Evolutionary conservation across 306 rosid genomes (phyloP).

Genomic region (Oemleria cerasiformis): DNA sequence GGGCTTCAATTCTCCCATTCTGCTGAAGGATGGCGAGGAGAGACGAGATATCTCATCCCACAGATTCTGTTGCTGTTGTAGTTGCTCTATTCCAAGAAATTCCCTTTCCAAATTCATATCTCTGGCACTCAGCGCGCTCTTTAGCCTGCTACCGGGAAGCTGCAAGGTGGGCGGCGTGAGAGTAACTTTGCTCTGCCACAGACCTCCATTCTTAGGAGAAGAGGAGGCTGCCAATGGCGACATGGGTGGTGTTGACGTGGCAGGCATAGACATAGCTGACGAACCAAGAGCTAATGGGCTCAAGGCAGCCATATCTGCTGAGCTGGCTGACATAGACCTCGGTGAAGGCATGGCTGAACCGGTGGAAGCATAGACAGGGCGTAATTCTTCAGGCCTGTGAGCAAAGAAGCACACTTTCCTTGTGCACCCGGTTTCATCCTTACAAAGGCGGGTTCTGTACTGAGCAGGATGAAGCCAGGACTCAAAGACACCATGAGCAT

Average conservation of each 20-base stretch:
- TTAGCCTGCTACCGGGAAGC: slow-evolving; percentile 84
- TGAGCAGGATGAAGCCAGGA: slow-evolving; percentile 99
- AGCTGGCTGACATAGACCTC: slow-evolving; percentile 51
- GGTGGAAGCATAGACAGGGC: slow-evolving; percentile 90
- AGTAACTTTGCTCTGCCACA: slow-evolving; percentile 90
- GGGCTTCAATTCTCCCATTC: slow-evolving; percentile 75
- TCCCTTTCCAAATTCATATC: slow-evolving; percentile 86
- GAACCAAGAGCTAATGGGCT: slow-evolving; percentile 83
- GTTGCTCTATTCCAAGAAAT: slow-evolving; percentile 59
- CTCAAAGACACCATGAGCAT: slow-evolving; percentile 97
- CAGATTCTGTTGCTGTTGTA: slow-evolving; percentile 58
- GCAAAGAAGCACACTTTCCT: slow-evolving; percentile 99
- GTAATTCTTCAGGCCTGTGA: slow-evolving; percentile 80
- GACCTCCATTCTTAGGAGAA: slow-evolving; percentile 74
- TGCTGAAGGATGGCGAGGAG: slow-evolving; percentile 71
- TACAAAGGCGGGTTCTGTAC: slow-evolving; percentile 93
- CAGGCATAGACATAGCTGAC: slow-evolving; percentile 62
- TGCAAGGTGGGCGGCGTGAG: slow-evolving; percentile 88
- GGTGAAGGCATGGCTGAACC: slow-evolving; percentile 99
- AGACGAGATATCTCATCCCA: slow-evolving; percentile 87
- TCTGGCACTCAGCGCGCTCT: slow-evolving; percentile 77
- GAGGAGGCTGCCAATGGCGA: slow-evolving; percentile 81
- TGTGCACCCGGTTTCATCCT: slow-evolving; percentile 84
- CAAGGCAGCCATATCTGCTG: slow-evolving; percentile 60
- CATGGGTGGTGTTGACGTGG: slow-evolving; percentile 88